phyloP scores from a whole-genome alignment of 2,329 filamentous ascomycete species.

The Botrytis galanthina region DNA sequence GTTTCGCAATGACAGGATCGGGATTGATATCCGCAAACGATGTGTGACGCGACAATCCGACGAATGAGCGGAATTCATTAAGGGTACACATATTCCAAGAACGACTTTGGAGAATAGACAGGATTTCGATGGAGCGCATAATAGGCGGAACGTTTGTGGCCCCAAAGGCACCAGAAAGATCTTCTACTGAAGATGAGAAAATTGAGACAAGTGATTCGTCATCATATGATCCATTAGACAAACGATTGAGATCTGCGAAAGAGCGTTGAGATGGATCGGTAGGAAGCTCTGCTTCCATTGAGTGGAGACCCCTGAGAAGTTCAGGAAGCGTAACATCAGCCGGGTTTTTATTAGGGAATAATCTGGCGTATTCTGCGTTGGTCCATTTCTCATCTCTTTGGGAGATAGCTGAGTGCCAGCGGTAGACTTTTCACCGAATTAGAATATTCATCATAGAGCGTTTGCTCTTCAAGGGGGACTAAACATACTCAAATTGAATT shows the following conservation, averaged over 20 bases:
- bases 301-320: constrained; percentile 60
- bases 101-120: constrained; percentile 48
- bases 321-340: constrained; percentile 56
- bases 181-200: constrained; percentile 53
- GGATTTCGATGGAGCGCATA: constrained; percentile 47
- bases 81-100: constrained; percentile 42
- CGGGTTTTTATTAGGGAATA: constrained; percentile 55
- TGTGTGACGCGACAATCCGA: constrained; percentile 49
- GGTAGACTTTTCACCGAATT: constrained; percentile 47
- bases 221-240: constrained; percentile 64
- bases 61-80: constrained; percentile 49
- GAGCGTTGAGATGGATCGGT: constrained; percentile 66
- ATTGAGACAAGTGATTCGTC: constrained; percentile 76
- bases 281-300: constrained; percentile 60
- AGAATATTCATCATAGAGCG: background rate
- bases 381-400: constrained; percentile 72
- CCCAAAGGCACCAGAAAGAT: constrained; percentile 51
- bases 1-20: constrained; percentile 45
- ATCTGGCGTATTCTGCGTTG: constrained; percentile 47
- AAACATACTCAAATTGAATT: constrained; percentile 69
- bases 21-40: constrained; percentile 52
- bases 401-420: constrained; percentile 77
- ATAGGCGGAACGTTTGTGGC: constrained; percentile 48
- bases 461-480: background rate
- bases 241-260: constrained; percentile 65